phyloP scores from a whole-genome alignment of 2,329 filamentous ascomycete genomes.

The Trichoderma arundinaceum region DNA sequence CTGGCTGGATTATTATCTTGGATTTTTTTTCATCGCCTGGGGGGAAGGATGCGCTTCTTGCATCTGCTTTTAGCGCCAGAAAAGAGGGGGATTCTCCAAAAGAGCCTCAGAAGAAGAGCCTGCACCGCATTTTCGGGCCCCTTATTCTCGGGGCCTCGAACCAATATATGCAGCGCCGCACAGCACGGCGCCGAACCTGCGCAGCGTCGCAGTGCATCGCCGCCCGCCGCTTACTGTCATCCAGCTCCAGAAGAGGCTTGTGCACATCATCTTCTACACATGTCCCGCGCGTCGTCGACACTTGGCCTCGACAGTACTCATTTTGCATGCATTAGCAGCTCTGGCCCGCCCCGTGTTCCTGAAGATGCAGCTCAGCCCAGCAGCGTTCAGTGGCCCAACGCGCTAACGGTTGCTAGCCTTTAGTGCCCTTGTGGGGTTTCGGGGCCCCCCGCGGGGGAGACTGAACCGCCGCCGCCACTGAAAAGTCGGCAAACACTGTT shows the following conservation, averaged over 20 bases:
- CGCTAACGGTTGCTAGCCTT: neutral
- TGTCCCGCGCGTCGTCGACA: neutral
- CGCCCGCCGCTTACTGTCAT: neutral
- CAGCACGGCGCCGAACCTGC: neutral
- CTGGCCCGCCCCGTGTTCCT: neutral
- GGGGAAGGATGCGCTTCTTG: no score
- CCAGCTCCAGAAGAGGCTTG: no score
- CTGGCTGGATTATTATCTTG: neutral
- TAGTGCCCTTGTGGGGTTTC: neutral
- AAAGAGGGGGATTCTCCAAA: neutral
- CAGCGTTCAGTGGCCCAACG: neutral
- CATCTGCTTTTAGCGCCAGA: neutral
- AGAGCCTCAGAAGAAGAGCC: constrained; percentile 1
- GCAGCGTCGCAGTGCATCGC: neutral
- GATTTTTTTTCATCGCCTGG: no score
- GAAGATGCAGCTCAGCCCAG: neutral
- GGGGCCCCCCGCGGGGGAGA: neutral
- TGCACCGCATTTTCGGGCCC: neutral
- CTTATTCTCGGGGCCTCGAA: neutral
- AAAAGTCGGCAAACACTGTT: neutral
- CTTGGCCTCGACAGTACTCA: no score
- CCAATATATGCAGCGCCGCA: neutral
- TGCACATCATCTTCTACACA: neutral
- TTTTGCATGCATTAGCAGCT: neutral
- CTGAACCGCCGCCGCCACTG: neutral